These are phyloP conservation scores for Canariomyces notabilis DNA, from an alignment of 2,329 filamentous ascomycete genomes.

Conservation along the genomic window DNA sequence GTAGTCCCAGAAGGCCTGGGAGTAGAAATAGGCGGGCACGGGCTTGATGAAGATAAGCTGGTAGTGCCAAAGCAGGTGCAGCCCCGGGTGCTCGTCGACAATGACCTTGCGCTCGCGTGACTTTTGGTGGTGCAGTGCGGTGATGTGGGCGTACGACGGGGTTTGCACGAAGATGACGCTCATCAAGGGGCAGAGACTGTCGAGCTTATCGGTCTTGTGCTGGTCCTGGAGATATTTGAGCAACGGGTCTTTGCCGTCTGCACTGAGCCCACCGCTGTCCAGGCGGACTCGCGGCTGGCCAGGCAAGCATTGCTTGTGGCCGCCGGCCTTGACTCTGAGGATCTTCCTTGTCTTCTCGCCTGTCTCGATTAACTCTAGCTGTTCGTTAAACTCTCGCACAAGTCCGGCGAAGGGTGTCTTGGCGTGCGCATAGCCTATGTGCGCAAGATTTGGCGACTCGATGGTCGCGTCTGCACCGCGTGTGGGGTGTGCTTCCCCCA, in stretches of 20 bases:
- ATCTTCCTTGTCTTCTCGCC: constrained; percentile 7
- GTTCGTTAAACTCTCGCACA: constrained; percentile 10
- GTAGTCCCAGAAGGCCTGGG: constrained; percentile 32
- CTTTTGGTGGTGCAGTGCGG: constrained; percentile 35
- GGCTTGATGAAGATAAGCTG: constrained; percentile 40
- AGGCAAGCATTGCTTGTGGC: constrained; percentile 20
- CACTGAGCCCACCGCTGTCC: neutral
- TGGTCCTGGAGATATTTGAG: constrained; percentile 18
- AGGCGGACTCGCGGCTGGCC: constrained; percentile 26
- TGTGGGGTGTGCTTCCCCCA: neutral
- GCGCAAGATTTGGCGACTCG: neutral
- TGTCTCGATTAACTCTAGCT: constrained; percentile 10
- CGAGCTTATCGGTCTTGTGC: constrained; percentile 22
- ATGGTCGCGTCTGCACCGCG: neutral
- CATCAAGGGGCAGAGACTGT: constrained; percentile 25
- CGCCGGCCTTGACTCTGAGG: constrained; percentile 8
- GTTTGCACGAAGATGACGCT: constrained; percentile 29
- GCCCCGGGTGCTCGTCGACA: constrained; percentile 35
- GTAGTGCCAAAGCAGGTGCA: constrained; percentile 40
- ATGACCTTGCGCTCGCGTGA: constrained; percentile 35
- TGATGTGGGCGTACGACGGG: constrained; percentile 28
- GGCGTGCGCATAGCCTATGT: neutral
- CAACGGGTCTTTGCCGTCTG: constrained; percentile 10
- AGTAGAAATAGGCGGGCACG: constrained; percentile 34
- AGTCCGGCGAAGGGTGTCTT: constrained; percentile 10